Conservation (phyloP, 1,284 basidiomycete species). For the Hypsizygus ulmarius region DNA sequence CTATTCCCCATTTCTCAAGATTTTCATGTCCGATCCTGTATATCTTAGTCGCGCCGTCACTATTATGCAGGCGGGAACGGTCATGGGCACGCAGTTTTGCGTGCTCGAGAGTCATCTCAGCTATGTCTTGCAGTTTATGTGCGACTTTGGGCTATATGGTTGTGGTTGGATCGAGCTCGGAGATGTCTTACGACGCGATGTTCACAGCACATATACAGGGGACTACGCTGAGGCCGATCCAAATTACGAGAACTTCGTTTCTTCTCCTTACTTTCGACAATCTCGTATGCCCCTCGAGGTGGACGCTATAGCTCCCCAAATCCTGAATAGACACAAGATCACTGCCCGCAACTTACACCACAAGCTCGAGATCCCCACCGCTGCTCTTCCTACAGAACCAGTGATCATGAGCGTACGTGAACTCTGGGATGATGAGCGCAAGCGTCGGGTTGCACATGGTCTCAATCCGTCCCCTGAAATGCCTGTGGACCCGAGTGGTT, state of each 20-base stretch:
- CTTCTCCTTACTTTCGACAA: constrained; percentile 61
- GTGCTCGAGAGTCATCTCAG: constrained; percentile 90
- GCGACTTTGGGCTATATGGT: constrained; percentile 93
- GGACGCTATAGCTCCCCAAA: constrained; percentile 79
- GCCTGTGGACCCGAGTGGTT: constrained; percentile 62
- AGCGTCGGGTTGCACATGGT: constrained; percentile 64
- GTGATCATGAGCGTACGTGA: constrained; percentile 88
- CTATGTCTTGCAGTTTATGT: constrained; percentile 90
- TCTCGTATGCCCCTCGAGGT: constrained; percentile 80
- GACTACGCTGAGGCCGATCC: constrained; percentile 15
- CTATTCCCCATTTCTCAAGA: constrained; percentile 88
- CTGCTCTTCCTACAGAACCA: constrained; percentile 60
- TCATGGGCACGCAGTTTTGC: constrained; percentile 76
- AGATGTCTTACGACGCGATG: constrained; percentile 55
- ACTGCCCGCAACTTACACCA: constrained; percentile 73
- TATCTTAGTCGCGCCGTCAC: constrained; percentile 68
- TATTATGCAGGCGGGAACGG: constrained; percentile 75
- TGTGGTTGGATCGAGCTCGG: constrained; percentile 85
- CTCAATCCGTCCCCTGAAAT: constrained; percentile 65
- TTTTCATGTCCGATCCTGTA: constrained; percentile 74
- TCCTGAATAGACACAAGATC: constrained; percentile 79
- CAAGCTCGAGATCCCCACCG: constrained; percentile 59
- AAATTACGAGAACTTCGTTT: constrained; percentile 30
- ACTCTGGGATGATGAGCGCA: constrained; percentile 92
- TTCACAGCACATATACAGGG: constrained; percentile 32